Percentiles rank a stretch among this genome's conserved stretches.
Evolutionary conservation across 2,329 filamentous ascomycete species (phyloP).

Genomic region (Stagonosporopsis cucurbitacearum): DNA sequence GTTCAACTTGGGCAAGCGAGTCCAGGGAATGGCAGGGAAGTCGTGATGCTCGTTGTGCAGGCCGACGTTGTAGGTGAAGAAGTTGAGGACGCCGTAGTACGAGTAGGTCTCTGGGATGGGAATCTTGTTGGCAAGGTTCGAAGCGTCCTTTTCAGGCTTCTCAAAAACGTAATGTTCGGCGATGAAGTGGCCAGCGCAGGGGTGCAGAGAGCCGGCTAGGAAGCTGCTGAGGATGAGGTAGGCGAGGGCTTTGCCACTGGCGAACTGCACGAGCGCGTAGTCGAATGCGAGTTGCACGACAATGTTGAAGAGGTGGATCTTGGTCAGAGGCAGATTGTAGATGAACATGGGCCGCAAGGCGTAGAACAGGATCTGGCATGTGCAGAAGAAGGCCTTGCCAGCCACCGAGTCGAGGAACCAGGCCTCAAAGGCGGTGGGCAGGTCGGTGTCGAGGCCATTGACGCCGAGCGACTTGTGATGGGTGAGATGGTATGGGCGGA

Average conservation of each 20-base stretch:
- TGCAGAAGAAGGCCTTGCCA: slow-evolving; percentile 98
- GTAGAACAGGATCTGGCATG: slow-evolving; percentile 99
- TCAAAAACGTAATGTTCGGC: slow-evolving; percentile 77
- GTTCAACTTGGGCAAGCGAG: slow-evolving; percentile 76
- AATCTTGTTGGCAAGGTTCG: slow-evolving; percentile 58
- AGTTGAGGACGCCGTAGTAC: slow-evolving; percentile 93
- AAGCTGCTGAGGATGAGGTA: slow-evolving; percentile 92
- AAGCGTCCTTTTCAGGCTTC: slow-evolving; percentile 59
- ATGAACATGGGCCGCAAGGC: slow-evolving; percentile 94
- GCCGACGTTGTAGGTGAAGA: slow-evolving; percentile 95
- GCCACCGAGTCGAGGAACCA: slow-evolving; percentile 92
- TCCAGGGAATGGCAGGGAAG: slow-evolving; percentile 97
- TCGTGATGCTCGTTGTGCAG: slow-evolving; percentile 99
- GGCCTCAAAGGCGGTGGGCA: slow-evolving; percentile 90
- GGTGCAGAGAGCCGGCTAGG: slow-evolving; percentile 90
- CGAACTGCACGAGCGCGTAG: slow-evolving; percentile 66
- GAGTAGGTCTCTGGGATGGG: slow-evolving; percentile 90
- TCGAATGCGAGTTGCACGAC: slow-evolving; percentile 80
- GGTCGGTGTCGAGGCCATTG: slow-evolving; percentile 92
- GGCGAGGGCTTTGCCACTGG: slow-evolving; percentile 70
- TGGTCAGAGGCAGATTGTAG: slow-evolving; percentile 86
- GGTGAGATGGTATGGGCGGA: slow-evolving; percentile 96
- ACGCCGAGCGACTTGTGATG: slow-evolving; percentile 99
- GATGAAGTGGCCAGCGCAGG: slow-evolving; percentile 96
- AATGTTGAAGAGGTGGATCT: slow-evolving; percentile 84